Evolutionary conservation across 202 grass and related monocot species (phyloP).

Genomic region (Brachypodium distachyon): DNA sequence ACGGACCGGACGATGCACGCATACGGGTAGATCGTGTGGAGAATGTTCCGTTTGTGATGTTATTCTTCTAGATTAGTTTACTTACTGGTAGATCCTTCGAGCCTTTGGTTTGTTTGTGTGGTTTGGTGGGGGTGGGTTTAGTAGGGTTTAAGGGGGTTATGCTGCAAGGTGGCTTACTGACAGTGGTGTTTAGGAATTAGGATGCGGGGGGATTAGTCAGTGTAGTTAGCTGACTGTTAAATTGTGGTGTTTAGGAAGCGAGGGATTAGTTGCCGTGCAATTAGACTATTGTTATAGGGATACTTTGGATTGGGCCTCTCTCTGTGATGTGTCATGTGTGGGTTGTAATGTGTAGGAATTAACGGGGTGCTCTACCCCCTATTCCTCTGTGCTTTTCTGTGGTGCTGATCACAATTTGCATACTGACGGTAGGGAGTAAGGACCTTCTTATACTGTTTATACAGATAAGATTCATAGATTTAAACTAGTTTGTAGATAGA

Average conservation of each 20-base stretch:
- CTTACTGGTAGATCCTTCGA: background rate
- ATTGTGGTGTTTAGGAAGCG: background rate
- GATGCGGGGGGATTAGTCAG: too few species aligned
- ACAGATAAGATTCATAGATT: too few species aligned
- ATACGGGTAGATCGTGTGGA: background rate
- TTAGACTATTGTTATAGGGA: background rate
- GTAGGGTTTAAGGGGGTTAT: constrained; percentile 27
- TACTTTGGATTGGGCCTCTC: background rate
- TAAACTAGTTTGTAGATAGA: too few species aligned
- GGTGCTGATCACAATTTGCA: too few species aligned
- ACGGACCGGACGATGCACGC: background rate
- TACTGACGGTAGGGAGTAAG: too few species aligned
- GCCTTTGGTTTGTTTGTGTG: background rate
- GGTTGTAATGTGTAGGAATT: too few species aligned
- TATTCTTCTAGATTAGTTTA: background rate
- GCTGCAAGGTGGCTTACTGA: background rate
- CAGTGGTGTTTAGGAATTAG: background rate
- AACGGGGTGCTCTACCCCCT: too few species aligned
- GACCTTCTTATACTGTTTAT: too few species aligned
- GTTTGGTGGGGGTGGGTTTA: background rate
- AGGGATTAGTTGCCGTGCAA: background rate
- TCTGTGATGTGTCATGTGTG: background rate
- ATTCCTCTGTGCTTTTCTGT: too few species aligned
- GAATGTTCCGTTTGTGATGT: background rate
- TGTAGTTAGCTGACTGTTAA: too few species aligned